These are phyloP conservation scores for Litsea cubeba DNA, from an alignment of 164 flowering plant genomes.

Conservation along the genomic window DNA sequence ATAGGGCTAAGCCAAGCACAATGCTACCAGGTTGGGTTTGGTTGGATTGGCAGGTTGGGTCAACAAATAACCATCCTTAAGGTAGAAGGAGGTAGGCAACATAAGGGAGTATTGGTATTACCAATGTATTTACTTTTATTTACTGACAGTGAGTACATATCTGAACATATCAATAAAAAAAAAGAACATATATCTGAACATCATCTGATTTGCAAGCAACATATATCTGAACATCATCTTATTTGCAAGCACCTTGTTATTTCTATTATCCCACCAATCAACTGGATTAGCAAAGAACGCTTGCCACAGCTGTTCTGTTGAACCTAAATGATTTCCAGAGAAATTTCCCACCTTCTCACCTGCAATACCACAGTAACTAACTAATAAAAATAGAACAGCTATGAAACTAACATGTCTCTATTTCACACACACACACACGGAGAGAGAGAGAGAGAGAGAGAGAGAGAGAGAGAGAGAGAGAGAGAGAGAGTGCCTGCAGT, in stretches of 20 bases:
- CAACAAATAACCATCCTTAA: no score
- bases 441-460: no score
- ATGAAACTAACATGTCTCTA: background rate
- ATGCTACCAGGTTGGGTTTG: no score
- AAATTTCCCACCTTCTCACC: slow-evolving; percentile 34
- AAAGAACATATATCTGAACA: background rate
- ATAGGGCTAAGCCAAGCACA: no score
- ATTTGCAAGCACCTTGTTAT: slow-evolving; percentile 57
- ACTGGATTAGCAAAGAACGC: slow-evolving; percentile 92
- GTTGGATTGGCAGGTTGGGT: no score
- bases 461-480: background rate
- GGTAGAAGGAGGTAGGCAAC: no score
- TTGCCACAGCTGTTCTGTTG: slow-evolving; percentile 77
- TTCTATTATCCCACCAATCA: slow-evolving; percentile 96
- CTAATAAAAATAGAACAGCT: background rate
- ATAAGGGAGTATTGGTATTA: no score
- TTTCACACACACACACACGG: background rate
- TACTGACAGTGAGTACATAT: no score
- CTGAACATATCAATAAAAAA: no score
- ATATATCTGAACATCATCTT: background rate
- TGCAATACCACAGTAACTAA: slow-evolving; percentile 21
- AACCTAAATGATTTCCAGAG: slow-evolving; percentile 27
- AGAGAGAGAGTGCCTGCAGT: slow-evolving; percentile 29
- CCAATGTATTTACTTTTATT: no score
- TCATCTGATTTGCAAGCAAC: slow-evolving; percentile 4